phyloP scores from a whole-genome alignment of 2,329 filamentous ascomycete genomes.

The Ophiostoma tasmaniense region DNA sequence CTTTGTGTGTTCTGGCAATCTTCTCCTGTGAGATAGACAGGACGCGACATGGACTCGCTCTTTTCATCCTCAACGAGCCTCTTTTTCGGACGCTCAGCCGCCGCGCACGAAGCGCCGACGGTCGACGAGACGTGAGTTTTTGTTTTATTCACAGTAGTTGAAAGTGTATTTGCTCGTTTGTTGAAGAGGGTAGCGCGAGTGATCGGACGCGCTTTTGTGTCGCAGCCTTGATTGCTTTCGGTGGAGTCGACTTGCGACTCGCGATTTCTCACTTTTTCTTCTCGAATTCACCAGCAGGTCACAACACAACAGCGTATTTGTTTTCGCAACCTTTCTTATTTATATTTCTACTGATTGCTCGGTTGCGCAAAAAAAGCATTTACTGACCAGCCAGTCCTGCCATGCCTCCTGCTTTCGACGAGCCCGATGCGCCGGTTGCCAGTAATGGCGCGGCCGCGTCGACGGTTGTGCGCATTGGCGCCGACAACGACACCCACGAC shows the following conservation, averaged over 20 bases:
- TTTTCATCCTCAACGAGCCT: constrained; percentile 14
- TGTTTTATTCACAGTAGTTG: neutral
- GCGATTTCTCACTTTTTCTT: neutral
- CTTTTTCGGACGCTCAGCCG: constrained; percentile 12
- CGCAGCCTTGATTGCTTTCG: neutral
- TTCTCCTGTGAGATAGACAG: neutral
- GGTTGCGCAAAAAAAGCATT: neutral
- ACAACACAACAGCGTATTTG: neutral
- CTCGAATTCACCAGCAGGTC: neutral
- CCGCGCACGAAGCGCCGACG: constrained; percentile 5
- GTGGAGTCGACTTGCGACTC: neutral
- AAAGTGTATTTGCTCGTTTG: neutral
- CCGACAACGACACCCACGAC: constrained; percentile 3
- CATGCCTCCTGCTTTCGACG: constrained; percentile 6
- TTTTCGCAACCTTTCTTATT: neutral
- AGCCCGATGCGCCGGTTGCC: neutral
- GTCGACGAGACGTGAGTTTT: constrained; percentile 6
- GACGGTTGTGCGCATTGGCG: constrained; percentile 7
- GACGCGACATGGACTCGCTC: constrained; percentile 11
- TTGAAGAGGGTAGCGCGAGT: neutral
- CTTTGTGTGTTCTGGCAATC: neutral
- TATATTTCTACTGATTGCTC: neutral
- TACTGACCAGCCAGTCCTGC: neutral
- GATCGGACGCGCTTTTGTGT: neutral
- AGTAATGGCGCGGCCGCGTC: constrained; percentile 6